Evolutionary conservation across 352 stramenopile species (phyloP).

Genomic region (Globisporangium okanoganense): DNA sequence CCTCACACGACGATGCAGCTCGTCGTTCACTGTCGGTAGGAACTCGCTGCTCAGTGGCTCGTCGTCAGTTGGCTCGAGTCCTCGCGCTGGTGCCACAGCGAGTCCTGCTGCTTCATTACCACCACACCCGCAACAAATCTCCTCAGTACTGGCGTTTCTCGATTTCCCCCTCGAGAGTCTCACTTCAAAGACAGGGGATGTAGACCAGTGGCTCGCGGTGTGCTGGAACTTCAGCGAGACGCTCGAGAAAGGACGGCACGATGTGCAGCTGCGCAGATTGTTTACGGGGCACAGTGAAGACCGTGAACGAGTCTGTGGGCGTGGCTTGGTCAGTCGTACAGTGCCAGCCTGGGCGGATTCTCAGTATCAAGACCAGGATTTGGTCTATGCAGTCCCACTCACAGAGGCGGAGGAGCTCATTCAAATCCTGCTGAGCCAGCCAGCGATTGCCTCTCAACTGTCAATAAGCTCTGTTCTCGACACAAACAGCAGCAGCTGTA

Average conservation of each 20-base stretch:
- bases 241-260: slow-evolving; percentile 1
- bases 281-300: not conserved
- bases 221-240: slow-evolving; percentile 9
- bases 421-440: not conserved
- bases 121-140: not conserved
- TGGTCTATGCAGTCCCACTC: too few species aligned
- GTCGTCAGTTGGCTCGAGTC: not conserved
- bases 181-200: not conserved
- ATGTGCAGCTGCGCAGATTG: slow-evolving; percentile 4
- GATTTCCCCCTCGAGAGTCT: slow-evolving; percentile 10
- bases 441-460: not conserved
- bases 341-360: not conserved
- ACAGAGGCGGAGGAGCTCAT: not conserved
- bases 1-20: not conserved
- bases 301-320: not conserved
- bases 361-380: too few species aligned
- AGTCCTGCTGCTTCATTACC: not conserved
- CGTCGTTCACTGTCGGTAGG: not conserved
- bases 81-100: not conserved
- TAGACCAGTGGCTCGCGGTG: slow-evolving; percentile 13
- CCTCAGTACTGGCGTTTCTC: not conserved
- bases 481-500: too few species aligned
- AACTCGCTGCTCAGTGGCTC: not conserved
- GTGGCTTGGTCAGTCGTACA: too few species aligned
- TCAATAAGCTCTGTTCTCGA: not conserved